Evolutionary conservation across 441 rosid species (phyloP).

Genomic region (Bruguiera hainesii): DNA sequence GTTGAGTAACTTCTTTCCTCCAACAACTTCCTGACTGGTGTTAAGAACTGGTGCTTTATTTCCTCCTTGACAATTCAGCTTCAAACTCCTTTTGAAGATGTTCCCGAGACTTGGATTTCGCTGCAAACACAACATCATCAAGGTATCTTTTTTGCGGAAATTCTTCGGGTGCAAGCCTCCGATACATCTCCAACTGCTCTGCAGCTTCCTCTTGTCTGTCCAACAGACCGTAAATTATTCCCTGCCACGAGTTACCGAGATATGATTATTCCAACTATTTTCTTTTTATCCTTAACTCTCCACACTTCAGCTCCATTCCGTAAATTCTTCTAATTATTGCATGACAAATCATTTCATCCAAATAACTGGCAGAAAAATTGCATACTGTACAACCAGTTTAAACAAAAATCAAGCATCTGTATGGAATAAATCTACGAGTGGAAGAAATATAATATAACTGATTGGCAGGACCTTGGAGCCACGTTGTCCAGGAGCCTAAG

Average conservation of each 20-base stretch:
- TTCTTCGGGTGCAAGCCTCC: constrained; percentile 77
- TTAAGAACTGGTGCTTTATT: constrained; percentile 13
- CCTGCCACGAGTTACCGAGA: constrained; percentile 42
- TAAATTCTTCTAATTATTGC: not conserved
- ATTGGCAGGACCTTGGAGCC: no score
- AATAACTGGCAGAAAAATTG: not conserved
- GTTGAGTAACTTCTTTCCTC: no score
- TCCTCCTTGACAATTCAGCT: constrained; percentile 40
- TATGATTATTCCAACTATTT: constrained; percentile 1
- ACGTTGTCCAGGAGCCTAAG: no score
- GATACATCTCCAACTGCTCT: constrained; percentile 69
- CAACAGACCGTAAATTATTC: constrained; percentile 76
- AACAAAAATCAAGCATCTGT: no score
- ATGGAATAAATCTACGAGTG: no score
- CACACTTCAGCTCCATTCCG: not conserved
- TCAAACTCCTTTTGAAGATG: constrained; percentile 49
- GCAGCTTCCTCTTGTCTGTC: constrained; percentile 74
- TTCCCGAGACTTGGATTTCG: constrained; percentile 55
- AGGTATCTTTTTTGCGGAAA: constrained; percentile 78
- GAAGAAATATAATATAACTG: no score
- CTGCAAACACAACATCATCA: constrained; percentile 69
- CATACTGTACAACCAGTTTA: no score
- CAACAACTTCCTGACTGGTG: no score
- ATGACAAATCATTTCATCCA: not conserved
- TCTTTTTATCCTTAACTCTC: not conserved